Percentiles rank a stretch among this genome's conserved stretches.
Conservation (phyloP, 306 rosid species). For the Mucuna pruriens region DNA sequence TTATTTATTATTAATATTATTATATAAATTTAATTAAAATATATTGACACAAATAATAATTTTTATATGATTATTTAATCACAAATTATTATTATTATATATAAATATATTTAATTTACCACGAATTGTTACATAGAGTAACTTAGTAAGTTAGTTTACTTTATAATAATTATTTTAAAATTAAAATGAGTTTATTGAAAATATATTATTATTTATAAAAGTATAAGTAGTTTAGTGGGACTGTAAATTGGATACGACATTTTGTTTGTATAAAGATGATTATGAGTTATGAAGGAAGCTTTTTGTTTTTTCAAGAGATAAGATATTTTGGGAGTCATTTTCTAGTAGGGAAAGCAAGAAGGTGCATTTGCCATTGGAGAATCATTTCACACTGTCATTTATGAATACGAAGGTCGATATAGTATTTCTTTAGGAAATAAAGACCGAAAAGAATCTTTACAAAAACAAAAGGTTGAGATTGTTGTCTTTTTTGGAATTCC, state of each 20-base stretch:
- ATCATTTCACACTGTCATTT: not conserved
- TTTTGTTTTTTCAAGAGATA: not conserved
- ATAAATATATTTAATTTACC: too few species aligned
- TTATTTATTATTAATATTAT: too few species aligned
- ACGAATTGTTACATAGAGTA: too few species aligned
- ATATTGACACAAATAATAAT: too few species aligned
- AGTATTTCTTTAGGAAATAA: not conserved
- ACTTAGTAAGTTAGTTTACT: too few species aligned
- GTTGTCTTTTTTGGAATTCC: not conserved
- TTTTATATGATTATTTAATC: too few species aligned
- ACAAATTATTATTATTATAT: too few species aligned
- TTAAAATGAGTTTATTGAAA: too few species aligned
- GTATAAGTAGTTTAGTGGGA: too few species aligned
- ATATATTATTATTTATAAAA: too few species aligned
- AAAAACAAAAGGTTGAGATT: not conserved
- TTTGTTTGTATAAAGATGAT: not conserved
- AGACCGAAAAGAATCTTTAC: not conserved
- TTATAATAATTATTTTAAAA: too few species aligned
- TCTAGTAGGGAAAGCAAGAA: not conserved
- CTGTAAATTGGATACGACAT: not conserved
- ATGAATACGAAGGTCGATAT: not conserved
- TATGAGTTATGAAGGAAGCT: not conserved
- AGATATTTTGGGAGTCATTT: not conserved
- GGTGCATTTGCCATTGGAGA: not conserved
- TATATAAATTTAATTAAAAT: too few species aligned